Conservation (phyloP, 2,329 filamentous ascomycete genomes). For the Neofusicoccum parvum region DNA sequence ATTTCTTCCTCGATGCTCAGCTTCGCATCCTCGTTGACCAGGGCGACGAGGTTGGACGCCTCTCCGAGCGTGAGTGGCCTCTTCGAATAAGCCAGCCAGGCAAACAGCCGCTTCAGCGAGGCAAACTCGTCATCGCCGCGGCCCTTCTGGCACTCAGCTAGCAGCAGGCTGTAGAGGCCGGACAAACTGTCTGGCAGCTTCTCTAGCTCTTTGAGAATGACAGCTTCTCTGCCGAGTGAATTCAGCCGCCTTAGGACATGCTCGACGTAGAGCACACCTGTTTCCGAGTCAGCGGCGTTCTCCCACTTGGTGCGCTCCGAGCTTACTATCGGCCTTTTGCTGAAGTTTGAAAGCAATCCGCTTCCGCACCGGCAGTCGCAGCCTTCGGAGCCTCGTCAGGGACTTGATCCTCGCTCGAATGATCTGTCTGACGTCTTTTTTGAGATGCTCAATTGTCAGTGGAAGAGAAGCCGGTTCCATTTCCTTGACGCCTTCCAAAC, state of each 20-base stretch:
- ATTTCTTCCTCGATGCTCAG: conserved; percentile 29
- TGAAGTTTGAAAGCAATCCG: conserved; percentile 34
- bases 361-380: conserved; percentile 34
- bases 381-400: conserved; percentile 28
- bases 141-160: conserved; percentile 26
- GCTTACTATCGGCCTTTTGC: conserved; percentile 37
- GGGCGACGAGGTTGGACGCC: conserved; percentile 24
- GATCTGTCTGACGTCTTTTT: conserved; percentile 31
- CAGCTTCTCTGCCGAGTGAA: conserved; percentile 36
- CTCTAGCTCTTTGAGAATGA: conserved; percentile 33
- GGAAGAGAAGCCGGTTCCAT: conserved; percentile 23
- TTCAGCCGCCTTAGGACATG: conserved; percentile 38
- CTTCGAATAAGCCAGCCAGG: conserved; percentile 30
- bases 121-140: conserved; percentile 26
- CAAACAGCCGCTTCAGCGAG: conserved; percentile 28
- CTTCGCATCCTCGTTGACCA: conserved; percentile 22
- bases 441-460: conserved; percentile 33
- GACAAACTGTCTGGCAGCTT: conserved; percentile 27
- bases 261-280: conserved; percentile 42
- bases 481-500: conserved; percentile 18
- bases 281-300: background rate
- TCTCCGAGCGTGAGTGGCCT: conserved; percentile 27
- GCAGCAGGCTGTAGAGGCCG: conserved; percentile 25
- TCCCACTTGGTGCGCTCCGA: background rate
- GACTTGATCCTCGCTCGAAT: conserved; percentile 33